Evolutionary conservation across 192 early-diverging fungal genomes (phyloP).

Genomic region (Backusella liffmaniae): DNA sequence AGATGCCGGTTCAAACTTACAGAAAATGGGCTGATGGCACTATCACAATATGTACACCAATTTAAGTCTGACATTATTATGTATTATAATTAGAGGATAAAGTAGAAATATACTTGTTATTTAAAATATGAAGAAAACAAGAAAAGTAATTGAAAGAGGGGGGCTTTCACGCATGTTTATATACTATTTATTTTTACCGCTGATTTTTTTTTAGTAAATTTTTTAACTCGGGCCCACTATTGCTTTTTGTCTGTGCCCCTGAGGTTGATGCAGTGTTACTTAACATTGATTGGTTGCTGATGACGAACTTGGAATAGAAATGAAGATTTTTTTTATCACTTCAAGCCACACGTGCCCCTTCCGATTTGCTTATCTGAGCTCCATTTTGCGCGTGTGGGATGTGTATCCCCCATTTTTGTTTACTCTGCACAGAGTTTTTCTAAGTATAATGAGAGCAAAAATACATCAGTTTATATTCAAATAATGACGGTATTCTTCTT

Average conservation of each 20-base stretch:
- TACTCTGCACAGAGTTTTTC: background rate
- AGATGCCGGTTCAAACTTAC: background rate
- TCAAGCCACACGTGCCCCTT: constrained; percentile 4
- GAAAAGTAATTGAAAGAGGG: background rate
- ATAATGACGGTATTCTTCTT: background rate
- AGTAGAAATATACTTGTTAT: background rate
- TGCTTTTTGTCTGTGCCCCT: constrained; percentile 4
- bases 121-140: background rate
- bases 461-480: background rate
- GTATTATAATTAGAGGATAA: background rate
- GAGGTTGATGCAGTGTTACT: constrained; percentile 1
- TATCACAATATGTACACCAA: constrained; percentile 5
- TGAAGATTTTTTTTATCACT: background rate
- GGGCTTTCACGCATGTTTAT: background rate
- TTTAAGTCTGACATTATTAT: background rate
- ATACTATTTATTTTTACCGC: background rate
- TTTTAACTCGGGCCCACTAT: constrained; percentile 5
- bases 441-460: background rate
- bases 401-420: constrained; percentile 4
- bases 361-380: background rate
- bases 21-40: background rate
- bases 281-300: background rate
- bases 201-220: constrained; percentile 5
- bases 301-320: background rate
- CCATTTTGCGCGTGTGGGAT: background rate